phyloP scores from a whole-genome alignment of 2,329 filamentous ascomycete genomes.

The Colletotrichum australisinense region DNA sequence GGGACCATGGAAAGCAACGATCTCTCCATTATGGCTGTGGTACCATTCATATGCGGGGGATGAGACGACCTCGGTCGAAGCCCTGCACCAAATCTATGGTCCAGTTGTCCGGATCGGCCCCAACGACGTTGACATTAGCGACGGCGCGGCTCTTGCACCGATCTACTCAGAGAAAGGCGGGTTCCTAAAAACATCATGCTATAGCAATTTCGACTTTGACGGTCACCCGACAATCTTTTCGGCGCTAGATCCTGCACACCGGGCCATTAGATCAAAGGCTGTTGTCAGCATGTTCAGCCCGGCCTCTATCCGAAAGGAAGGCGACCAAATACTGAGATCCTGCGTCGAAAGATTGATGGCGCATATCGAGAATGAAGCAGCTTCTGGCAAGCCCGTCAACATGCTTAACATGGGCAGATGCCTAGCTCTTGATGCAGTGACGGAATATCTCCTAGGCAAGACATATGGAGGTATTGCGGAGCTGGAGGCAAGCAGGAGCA shows the following conservation, averaged over 20 bases:
- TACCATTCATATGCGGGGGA: conserved; percentile 1
- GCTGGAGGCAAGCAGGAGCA: background rate
- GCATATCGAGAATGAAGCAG: background rate
- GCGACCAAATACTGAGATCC: background rate
- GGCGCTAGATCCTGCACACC: background rate
- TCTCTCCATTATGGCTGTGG: background rate
- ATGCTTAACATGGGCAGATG: conserved; percentile 2
- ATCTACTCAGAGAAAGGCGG: conserved; percentile 10
- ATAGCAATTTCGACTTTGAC: conserved; percentile 7
- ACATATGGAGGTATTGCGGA: background rate
- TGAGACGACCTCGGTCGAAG: background rate
- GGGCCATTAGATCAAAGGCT: background rate
- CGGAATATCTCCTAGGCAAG: background rate
- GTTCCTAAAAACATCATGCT: background rate
- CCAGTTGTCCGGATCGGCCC: background rate
- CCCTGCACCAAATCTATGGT: background rate
- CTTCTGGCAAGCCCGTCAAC: background rate
- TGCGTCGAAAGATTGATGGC: background rate
- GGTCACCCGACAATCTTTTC: conserved; percentile 3
- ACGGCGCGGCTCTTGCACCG: background rate
- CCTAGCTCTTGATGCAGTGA: background rate
- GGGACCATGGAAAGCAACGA: background rate
- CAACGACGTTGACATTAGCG: background rate
- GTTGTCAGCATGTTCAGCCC: conserved; percentile 8
- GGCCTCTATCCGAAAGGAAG: background rate